Percentiles rank a stretch among this genome's conserved stretches.
phyloP scores from a whole-genome alignment of 192 early-diverging fungal genomes.

The Gaertneriomyces sp. region DNA sequence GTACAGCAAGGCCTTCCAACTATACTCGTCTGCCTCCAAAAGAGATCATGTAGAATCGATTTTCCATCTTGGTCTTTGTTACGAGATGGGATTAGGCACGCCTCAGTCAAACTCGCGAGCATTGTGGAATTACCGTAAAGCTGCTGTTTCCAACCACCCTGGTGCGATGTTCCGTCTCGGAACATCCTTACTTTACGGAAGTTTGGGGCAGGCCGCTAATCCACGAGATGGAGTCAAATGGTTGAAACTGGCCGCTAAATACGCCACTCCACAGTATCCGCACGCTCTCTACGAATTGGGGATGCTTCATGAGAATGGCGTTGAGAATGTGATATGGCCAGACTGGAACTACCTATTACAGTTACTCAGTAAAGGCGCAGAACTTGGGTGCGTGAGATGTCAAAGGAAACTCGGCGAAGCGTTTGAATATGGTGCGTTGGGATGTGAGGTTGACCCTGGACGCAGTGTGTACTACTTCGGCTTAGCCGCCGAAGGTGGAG shows the following conservation, averaged over 20 bases:
- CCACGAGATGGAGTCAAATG: conserved; percentile 78
- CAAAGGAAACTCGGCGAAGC: conserved; percentile 76
- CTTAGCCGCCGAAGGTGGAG: conserved; percentile 72
- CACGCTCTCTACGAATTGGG: conserved; percentile 76
- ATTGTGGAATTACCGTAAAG: conserved; percentile 68
- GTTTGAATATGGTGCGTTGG: conserved; percentile 75
- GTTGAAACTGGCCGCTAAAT: conserved; percentile 72
- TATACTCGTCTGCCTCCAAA: conserved; percentile 70
- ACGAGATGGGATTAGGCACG: conserved; percentile 67
- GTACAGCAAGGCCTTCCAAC: conserved; percentile 54
- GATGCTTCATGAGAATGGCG: conserved; percentile 72
- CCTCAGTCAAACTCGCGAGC: conserved; percentile 57
- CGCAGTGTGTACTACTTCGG: conserved; percentile 74
- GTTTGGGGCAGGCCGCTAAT: conserved; percentile 63
- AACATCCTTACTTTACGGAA: conserved; percentile 69
- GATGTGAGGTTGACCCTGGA: conserved; percentile 60
- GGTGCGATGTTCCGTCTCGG: conserved; percentile 72
- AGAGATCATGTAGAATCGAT: conserved; percentile 70
- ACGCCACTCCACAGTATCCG: conserved; percentile 64
- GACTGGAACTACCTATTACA: conserved; percentile 72
- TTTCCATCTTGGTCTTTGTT: conserved; percentile 67
- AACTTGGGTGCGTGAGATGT: conserved; percentile 66
- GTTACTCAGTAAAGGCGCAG: conserved; percentile 70
- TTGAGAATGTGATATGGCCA: conserved; percentile 64
- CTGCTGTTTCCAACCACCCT: conserved; percentile 47